Base-by-base conservation (phyloP, 148 eudicot species). In the Nepenthes gracilis region DNA sequence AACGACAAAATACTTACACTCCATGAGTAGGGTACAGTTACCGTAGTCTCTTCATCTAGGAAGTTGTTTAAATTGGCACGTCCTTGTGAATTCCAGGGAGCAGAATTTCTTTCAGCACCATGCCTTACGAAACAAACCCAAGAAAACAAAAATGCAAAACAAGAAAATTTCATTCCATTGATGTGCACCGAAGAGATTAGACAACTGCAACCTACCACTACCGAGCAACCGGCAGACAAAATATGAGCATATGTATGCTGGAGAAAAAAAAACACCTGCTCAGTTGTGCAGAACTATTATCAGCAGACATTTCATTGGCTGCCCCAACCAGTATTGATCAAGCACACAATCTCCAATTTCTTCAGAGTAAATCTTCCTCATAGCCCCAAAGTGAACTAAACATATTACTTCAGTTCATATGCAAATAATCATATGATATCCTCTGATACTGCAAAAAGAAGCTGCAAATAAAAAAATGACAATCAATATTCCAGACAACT, bases 21-120 rank as follows among this genome's bases (percentile, higher is more conserved):
- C 23, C 32, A 59, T 50, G n/a, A 50, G 49, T 62, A 38, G 51
- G 66, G 47, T 34, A 62, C 47, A 59, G 13, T 37, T 81, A 83
- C 85, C 88, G 58, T 71, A 48, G 74, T 65, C 75, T 83, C 88
- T 66, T 70, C 78, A 43, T 81, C 93, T 68, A 66, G 61, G 36
- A 69, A 59, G 57, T 74, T 63, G 55, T 64, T 58, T 15, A 63
- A 23, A 38, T 52, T 73, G 55, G 65, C 75, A 55, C 66, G 76
- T 60, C 71, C 85, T 55, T 64, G 73, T 52, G 67, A 67, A 71
- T 66, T 73, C 78, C 75, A 57, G 37, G 81, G 65, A 71, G 70
- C 64, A 53, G 81, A 74, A 76, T 74, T 69, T 65, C 77, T 61
- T 64, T 68, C 74, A 63, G 58, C 76, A 61, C 61, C 59, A 49